Conservation (phyloP, 495 filamentous ascomycete species). For the Hypoxylon intermedium region DNA sequence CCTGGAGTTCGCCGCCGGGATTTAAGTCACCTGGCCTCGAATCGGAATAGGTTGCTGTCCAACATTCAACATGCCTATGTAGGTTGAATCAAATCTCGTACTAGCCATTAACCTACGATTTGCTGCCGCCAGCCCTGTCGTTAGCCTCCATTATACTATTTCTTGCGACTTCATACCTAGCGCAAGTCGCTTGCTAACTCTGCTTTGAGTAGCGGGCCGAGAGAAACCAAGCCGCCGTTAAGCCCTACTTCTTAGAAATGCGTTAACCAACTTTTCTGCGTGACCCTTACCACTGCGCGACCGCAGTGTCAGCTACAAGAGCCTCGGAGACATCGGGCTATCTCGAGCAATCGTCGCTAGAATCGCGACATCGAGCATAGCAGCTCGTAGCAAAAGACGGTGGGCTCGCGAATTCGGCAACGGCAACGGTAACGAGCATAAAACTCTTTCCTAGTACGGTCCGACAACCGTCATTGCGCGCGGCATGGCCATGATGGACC, state of each 20-base stretch:
- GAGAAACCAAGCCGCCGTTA: slow-evolving; percentile 11
- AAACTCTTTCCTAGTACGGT: neutral
- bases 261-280: slow-evolving; percentile 20
- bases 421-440: slow-evolving; percentile 7
- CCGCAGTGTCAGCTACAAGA: slow-evolving; percentile 16
- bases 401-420: slow-evolving; percentile 7
- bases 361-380: neutral
- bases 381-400: slow-evolving; percentile 2
- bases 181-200: neutral
- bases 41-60: slow-evolving; percentile 6
- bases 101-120: slow-evolving; percentile 9
- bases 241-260: slow-evolving; percentile 27
- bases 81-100: slow-evolving; percentile 27
- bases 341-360: neutral
- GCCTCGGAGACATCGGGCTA: neutral
- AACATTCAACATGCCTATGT: slow-evolving; percentile 18
- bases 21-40: slow-evolving; percentile 26
- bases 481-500: slow-evolving; percentile 54
- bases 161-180: slow-evolving; percentile 17
- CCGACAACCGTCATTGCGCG: slow-evolving; percentile 2
- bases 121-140: slow-evolving; percentile 12
- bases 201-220: slow-evolving; percentile 7
- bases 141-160: slow-evolving; percentile 20
- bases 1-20: slow-evolving; percentile 27
- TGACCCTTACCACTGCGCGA: slow-evolving; percentile 27